Percentiles rank a stretch among this genome's conserved stretches.
Conservation (phyloP, 495 filamentous ascomycete species). For the Tricharina praecox region DNA sequence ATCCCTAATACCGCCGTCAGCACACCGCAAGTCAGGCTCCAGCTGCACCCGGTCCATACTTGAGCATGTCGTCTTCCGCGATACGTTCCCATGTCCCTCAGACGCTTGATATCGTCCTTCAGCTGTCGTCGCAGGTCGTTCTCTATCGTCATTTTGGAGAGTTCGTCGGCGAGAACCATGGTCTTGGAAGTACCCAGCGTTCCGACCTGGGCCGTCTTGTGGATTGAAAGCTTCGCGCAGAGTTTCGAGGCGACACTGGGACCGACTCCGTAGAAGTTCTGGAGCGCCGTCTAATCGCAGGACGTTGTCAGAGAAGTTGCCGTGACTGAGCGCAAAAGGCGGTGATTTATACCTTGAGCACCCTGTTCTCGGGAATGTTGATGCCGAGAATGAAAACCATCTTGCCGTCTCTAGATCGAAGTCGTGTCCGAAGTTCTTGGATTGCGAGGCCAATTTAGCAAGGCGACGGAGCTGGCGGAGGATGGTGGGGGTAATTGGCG, state of each 20-base stretch:
- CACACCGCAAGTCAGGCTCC: slow-evolving; percentile 63
- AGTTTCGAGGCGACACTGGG: slow-evolving; percentile 50
- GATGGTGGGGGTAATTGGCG: no score
- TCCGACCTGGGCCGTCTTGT: slow-evolving; percentile 59
- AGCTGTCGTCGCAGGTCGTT: slow-evolving; percentile 65
- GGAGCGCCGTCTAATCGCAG: slow-evolving; percentile 51
- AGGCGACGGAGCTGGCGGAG: no score
- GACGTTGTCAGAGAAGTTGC: not conserved
- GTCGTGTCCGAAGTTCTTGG: no score
- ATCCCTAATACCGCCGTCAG: slow-evolving; percentile 10
- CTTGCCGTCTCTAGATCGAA: not conserved
- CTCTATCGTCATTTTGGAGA: slow-evolving; percentile 74
- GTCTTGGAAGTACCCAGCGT: slow-evolving; percentile 53
- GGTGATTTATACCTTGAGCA: slow-evolving; percentile 49
- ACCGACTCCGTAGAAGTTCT: slow-evolving; percentile 82
- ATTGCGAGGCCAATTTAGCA: no score
- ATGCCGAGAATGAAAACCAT: slow-evolving; percentile 70
- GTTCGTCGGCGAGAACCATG: slow-evolving; percentile 59
- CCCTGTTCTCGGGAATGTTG: slow-evolving; percentile 65
- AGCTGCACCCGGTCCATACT: slow-evolving; percentile 22
- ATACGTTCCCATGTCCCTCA: slow-evolving; percentile 85
- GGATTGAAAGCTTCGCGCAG: slow-evolving; percentile 73
- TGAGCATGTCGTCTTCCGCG: slow-evolving; percentile 71
- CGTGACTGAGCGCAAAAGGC: not conserved
- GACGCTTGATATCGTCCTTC: slow-evolving; percentile 63